These are phyloP conservation scores for Apophysomyces ossiformis DNA, from an alignment of 371 early-diverging fungal genomes.

Conservation along the genomic window DNA sequence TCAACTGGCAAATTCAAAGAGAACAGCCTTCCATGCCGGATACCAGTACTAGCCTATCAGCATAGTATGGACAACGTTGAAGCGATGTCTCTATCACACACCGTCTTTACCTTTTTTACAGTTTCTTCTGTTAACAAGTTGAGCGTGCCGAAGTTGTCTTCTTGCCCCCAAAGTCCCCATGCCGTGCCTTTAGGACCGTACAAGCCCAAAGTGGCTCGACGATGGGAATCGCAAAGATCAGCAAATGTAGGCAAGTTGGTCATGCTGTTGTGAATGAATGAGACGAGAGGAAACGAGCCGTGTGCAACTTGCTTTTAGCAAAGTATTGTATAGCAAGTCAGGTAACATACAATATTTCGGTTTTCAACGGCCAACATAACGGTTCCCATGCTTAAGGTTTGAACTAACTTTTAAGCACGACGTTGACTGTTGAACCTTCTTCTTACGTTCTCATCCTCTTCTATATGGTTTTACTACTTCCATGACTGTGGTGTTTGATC, in stretches of 20 bases:
- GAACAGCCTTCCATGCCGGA: slow-evolving; percentile 40
- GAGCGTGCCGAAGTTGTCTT: slow-evolving; percentile 51
- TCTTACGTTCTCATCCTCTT: too few relatives aligned
- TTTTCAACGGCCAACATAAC: too few relatives aligned
- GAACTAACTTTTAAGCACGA: too few relatives aligned
- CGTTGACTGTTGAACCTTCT: too few relatives aligned
- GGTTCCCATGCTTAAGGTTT: too few relatives aligned
- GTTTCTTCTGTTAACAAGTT: slow-evolving; percentile 42
- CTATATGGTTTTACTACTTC: too few relatives aligned
- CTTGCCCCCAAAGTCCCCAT: slow-evolving; percentile 53
- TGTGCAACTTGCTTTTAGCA: not conserved
- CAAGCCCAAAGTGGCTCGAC: not conserved
- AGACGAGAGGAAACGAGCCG: not conserved
- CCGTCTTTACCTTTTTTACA: slow-evolving; percentile 30
- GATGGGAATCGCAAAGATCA: not conserved
- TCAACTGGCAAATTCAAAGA: slow-evolving; percentile 49
- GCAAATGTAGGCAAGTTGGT: not conserved
- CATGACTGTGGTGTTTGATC: too few relatives aligned
- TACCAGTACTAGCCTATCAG: slow-evolving; percentile 14
- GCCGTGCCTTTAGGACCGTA: slow-evolving; percentile 24
- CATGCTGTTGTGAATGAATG: not conserved
- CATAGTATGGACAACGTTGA: not conserved
- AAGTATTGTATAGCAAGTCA: too few relatives aligned
- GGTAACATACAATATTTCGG: too few relatives aligned
- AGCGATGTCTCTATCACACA: not conserved